These are phyloP conservation scores for Globisporangium radiosum DNA, from an alignment of 352 stramenopile species.

Conservation along the genomic window DNA sequence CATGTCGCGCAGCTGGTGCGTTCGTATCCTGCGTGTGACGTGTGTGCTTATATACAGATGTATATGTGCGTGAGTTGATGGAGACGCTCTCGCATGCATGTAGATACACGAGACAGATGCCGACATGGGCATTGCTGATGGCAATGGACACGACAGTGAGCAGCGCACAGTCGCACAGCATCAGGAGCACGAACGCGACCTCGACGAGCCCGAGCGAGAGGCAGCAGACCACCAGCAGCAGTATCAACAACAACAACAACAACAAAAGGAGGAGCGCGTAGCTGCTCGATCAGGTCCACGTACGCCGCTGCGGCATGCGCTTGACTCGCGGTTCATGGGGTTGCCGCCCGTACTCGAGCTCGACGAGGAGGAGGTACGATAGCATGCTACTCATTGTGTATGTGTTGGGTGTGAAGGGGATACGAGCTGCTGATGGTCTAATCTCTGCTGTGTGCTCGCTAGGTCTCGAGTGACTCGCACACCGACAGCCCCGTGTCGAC, in stretches of 20 bases:
- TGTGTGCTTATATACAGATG: not conserved
- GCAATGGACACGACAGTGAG: not conserved
- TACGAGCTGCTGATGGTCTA: not conserved
- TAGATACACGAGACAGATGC: not conserved
- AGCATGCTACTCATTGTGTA: not conserved
- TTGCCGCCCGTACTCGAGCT: constrained; percentile 39
- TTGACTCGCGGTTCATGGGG: constrained; percentile 36
- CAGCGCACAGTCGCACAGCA: not conserved
- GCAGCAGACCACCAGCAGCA: constrained; percentile 5
- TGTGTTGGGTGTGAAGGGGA: too few relatives aligned
- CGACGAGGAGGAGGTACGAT: constrained; percentile 29
- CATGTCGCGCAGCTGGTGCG: constrained; percentile 46
- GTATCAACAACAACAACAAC: constrained; percentile 7
- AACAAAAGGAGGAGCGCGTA: constrained; percentile 13
- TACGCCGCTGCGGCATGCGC: constrained; percentile 13
- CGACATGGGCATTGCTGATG: not conserved
- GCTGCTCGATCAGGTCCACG: constrained; percentile 5
- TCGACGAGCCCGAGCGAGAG: constrained; percentile 19
- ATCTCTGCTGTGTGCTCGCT: not conserved
- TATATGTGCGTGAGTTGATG: not conserved
- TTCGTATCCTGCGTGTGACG: not conserved
- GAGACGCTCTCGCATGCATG: not conserved
- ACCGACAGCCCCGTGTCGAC: not conserved
- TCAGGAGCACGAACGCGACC: constrained; percentile 18
- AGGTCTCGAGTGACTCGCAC: constrained; percentile 18